A percentile compares a stretch with the other conserved stretches of the same genome.
Evolutionary conservation across 768 basidiomycete species (phyloP).

Genomic region (Boletus pseudo-olivaceus): DNA sequence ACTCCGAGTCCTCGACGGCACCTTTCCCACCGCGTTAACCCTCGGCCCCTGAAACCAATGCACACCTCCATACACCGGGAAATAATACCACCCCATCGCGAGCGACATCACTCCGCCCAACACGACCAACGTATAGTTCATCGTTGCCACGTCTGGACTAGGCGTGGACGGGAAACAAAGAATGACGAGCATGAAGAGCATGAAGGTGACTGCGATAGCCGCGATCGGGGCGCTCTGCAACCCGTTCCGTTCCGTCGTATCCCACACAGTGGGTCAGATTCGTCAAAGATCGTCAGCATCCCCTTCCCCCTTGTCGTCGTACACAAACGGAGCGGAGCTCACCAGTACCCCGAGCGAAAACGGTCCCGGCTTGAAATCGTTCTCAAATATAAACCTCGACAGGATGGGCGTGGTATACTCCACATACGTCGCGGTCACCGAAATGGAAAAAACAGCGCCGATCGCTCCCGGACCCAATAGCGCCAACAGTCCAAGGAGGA

Average conservation of each 20-base stretch:
- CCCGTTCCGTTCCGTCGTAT: not conserved
- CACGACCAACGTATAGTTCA: slow-evolving; percentile 74
- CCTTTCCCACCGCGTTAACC: slow-evolving; percentile 29
- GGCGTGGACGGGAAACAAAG: slow-evolving; percentile 61
- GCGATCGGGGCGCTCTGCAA: slow-evolving; percentile 52
- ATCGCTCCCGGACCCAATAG: slow-evolving; percentile 53
- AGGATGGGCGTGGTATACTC: slow-evolving; percentile 45
- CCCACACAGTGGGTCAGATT: no score
- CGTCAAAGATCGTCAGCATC: not conserved
- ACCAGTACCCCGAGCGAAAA: slow-evolving; percentile 43
- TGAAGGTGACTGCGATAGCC: slow-evolving; percentile 52
- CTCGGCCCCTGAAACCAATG: slow-evolving; percentile 69
- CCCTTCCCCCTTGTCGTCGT: not conserved
- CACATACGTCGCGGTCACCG: slow-evolving; percentile 42
- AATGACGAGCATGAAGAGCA: slow-evolving; percentile 59
- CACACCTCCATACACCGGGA: slow-evolving; percentile 65
- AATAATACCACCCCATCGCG: slow-evolving; percentile 60
- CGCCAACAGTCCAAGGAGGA: slow-evolving; percentile 48
- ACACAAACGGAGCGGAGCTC: slow-evolving; percentile 3
- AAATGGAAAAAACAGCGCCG: slow-evolving; percentile 51
- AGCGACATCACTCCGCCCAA: slow-evolving; percentile 55
- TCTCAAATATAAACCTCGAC: slow-evolving; percentile 44
- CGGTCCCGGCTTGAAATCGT: slow-evolving; percentile 43
- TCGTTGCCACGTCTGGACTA: slow-evolving; percentile 39
- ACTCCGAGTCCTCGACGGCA: no score